Conservation (phyloP, 2,329 filamentous ascomycete genomes). For the Paraphoma chrysanthemicola region DNA sequence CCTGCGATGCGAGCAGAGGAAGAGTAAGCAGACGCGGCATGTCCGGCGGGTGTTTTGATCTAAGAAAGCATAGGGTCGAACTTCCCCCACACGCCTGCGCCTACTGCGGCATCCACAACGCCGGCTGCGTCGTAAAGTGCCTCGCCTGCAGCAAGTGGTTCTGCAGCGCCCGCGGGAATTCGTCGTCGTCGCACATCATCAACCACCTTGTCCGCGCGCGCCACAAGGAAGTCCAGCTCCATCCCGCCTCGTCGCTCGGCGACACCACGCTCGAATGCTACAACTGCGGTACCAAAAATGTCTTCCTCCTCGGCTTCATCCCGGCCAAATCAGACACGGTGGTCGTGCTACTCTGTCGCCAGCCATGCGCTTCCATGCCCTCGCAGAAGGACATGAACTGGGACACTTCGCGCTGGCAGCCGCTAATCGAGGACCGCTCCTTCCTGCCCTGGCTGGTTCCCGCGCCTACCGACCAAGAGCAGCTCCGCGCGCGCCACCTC, state of each 20-base stretch:
- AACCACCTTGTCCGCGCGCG: conserved; percentile 96
- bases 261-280: conserved; percentile 98
- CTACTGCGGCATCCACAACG: conserved; percentile 97
- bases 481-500: conserved; percentile 90
- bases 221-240: conserved; percentile 98
- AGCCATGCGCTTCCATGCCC: conserved; percentile 91
- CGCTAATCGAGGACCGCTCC: conserved; percentile 93
- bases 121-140: conserved; percentile 94
- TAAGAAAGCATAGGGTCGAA: conserved; percentile 56
- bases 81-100: conserved; percentile 90
- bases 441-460: conserved; percentile 94
- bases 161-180: conserved; percentile 95
- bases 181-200: conserved; percentile 96
- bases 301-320: conserved; percentile 96
- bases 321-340: conserved; percentile 98
- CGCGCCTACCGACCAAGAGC: conserved; percentile 89
- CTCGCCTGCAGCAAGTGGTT: conserved; percentile 98
- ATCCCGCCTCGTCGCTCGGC: conserved; percentile 89
- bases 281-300: conserved; percentile 99
- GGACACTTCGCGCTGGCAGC: conserved; percentile 98
- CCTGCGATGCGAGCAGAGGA: conserved; percentile 67
- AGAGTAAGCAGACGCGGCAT: conserved; percentile 46
- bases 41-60: neutral
- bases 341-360: conserved; percentile 93
- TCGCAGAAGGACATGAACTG: conserved; percentile 99